Conservation (phyloP, 2,329 filamentous ascomycete genomes). For the Phyllosticta citribraziliensis region DNA sequence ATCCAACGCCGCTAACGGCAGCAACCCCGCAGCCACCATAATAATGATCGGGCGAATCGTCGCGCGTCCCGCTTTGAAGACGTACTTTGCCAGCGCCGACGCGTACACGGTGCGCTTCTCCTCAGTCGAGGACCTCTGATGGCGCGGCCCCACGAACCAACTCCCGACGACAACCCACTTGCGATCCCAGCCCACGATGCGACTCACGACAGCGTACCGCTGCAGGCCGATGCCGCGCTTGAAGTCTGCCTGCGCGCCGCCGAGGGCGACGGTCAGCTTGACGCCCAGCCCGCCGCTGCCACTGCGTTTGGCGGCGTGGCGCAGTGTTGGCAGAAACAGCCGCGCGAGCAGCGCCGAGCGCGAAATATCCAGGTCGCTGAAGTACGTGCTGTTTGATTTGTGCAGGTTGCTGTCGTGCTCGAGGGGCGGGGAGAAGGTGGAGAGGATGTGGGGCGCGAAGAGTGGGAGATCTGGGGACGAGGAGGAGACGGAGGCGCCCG, state of each 20-base stretch:
- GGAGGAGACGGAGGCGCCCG: no score
- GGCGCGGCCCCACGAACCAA: background rate
- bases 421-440: conserved; percentile 55
- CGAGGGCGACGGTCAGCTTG: no score
- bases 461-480: conserved; percentile 28
- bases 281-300: no score
- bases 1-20: no score
- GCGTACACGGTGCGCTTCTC: conserved; percentile 29
- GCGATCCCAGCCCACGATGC: conserved; percentile 37
- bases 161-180: conserved; percentile 41
- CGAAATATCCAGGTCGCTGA: conserved; percentile 72
- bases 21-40: no score
- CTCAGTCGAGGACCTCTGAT: background rate
- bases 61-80: conserved; percentile 29
- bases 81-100: conserved; percentile 39
- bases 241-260: conserved; percentile 34
- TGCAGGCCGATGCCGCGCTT: conserved; percentile 37
- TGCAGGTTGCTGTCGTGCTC: conserved; percentile 83
- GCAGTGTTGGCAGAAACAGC: conserved; percentile 22
- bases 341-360: conserved; percentile 67
- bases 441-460: conserved; percentile 60
- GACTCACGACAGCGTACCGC: conserved; percentile 38
- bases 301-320: conserved; percentile 6
- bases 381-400: conserved; percentile 78
- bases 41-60: background rate